Evolutionary conservation across 2,329 filamentous ascomycete species (phyloP), one percentile per base, ranked within the genome.

Genomic region (Penicillium verrucosum): DNA sequence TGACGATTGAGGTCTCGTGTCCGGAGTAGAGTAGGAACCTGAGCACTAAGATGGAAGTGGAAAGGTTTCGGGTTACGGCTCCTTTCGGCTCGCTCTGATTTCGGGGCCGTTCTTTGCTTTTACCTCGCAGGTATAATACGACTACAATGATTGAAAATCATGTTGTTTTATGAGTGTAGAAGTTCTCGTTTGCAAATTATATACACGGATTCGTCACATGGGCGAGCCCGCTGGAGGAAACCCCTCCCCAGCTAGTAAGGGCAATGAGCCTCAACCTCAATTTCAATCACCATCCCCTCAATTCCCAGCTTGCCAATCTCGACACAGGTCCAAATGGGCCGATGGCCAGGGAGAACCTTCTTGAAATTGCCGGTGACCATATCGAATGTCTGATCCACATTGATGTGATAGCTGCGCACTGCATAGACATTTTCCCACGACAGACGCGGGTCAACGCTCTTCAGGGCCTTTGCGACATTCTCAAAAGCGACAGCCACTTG

Each of bases 271-370:
- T 64, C 62, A 7, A 64, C 61, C 51, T 66, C 62, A 23, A 65
- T 60, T 49, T 66, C 62, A 42, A 65, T 60, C 10, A 56, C 21
- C 57, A 63, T 66, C 11, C 44, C 48, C 16, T 54, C 51, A 30
- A 65, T 59, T 2, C 54, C 62, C 18, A 65, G 50, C n/a, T 56
- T 54, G 7, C 38, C 34, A 37, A 65, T 50, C 4, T 54, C 54
- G 10, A 67, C 53, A 36, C 57, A 57, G 3, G 60, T 67, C 62
- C 64, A 67, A 27, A 66, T 54, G 7, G 64, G 64, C 21, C 56
- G 56, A 36, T 64, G 64, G 1, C 43, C 34, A 4, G 65, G 63
- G 18, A 65, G 53, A 8, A 34, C 41, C 18, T 42, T 50, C 44
- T 64, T 65, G 18, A 66, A 59, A n/a, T 60, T 52, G n/a, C 37